Evolutionary conservation across 2,329 filamentous ascomycete genomes (phyloP), one percentile per base, ranked within the genome.

Genomic region (Hymenotorrendiella dingleyae): DNA sequence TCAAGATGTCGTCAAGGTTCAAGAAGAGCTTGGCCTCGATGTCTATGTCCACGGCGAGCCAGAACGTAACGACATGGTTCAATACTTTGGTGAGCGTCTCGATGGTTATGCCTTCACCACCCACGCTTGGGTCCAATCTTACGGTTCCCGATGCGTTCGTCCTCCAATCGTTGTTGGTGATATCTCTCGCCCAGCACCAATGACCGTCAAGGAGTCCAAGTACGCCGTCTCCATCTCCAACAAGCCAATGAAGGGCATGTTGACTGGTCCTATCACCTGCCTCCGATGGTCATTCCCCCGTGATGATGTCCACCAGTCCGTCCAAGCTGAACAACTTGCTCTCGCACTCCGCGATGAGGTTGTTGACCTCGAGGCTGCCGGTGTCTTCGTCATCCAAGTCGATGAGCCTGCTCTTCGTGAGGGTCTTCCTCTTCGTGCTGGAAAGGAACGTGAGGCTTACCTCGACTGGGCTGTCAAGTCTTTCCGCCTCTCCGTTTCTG

Each of bases 161-260:
- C 93, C 93, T 60, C 93, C 93, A 52, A 98, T 98, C 72, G 87
- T 98, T 62, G 93, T 97, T 60, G 93, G 93, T 72, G 93, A 98
- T 69, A 91, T 98, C 70, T 97, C 91, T 53, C 91, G 93, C 59
- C 93, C 93, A 55, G 84, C 82, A 57, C 86, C 93, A 58, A 98
- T 98, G 93, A 96, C 93, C 48, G 93, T 98, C 72, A 98, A 98
- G 85, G 93, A 98, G 80, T 94, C 87, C 71, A 95, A 97, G 78
- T 98, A 95, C 73, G 93, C 93, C 57, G 91, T 89, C 52, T 90
- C 85, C 44, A 80, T 96, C 69, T 91, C 90, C 67, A 91, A 86
- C 76, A 97, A 96, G 82, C 90, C 93, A 71, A 97, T 98, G 93
- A 98, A 98, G 87, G 93, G 93, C 69, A 98, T 98, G 93, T 82